Evolutionary conservation across 228 moss, liverwort and hornwort genomes (phyloP), one percentile per base, ranked within the genome.

Genomic region (Sphagnum fallax): DNA sequence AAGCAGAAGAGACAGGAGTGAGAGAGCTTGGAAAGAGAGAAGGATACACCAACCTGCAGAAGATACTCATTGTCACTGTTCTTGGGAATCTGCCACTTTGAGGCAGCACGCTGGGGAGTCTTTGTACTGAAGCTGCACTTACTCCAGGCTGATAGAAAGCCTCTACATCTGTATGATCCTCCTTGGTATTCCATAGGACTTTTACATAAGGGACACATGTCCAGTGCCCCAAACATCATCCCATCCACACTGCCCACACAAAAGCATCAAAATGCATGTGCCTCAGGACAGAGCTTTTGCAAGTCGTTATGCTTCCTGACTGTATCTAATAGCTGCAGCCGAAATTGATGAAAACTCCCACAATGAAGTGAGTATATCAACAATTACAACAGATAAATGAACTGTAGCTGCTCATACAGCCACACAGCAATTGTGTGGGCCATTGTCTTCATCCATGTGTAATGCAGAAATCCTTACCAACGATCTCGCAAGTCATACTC

Each of bases 111-210:
- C 72, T 87, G 70, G 3, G 94, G 98, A n/a, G 53, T 76, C 49
- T 75, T 68, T 47, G 90, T 94, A 51, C 87, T 79, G 49, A 77
- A 92, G 32, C 89, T 82, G 73, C 98, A 98, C 75, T 94, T 98
- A 76, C 92, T 94, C 91, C 94, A 94, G 76, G 98, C 92, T 52
- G 98, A 78, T 74, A 92, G 66, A 72, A 90, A 98, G 32, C 98
- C 98, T 73, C 84, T 87, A 81, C 98, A 98, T 71, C 78, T 89
- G 74, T 88, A 98, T 8, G 81, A 84, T 47, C 94, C 94, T 51
- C 80, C 90, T 70, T 90, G 90, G 70, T 90, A 98, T 71, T 98
- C 98, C 70, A 98, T 77, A 52, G 82, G 84, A 67, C 98, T 86
- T 73, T 87, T 77, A 77, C 98, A 98, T 73, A 83, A 81, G 16